Evolutionary conservation across 2,329 filamentous ascomycete species (phyloP).

Genomic region (Lizonia empirigonia): DNA sequence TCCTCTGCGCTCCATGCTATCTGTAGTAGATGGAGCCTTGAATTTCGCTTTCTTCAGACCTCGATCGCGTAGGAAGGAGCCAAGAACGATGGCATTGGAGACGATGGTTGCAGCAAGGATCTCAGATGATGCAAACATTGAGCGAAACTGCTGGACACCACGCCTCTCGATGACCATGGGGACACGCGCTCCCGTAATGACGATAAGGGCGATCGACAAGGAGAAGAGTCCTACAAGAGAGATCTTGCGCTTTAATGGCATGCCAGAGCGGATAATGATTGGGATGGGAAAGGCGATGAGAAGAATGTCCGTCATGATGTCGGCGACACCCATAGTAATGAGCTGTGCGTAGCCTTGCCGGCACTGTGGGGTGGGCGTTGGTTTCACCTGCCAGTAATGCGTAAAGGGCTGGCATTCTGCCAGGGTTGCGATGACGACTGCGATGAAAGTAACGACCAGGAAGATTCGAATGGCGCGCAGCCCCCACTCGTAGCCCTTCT

Average conservation of each 20-base stretch:
- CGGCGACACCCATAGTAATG: conserved; percentile 85
- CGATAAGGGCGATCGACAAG: conserved; percentile 79
- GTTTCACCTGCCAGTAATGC: conserved; percentile 64
- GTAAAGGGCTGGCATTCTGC: conserved; percentile 73
- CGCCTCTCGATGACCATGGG: conserved; percentile 72
- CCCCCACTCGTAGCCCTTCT: conserved; percentile 72
- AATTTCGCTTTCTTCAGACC: conserved; percentile 88
- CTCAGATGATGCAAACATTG: conserved; percentile 86
- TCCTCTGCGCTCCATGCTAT: conserved; percentile 61
- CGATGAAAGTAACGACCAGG: conserved; percentile 77
- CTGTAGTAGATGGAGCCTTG: conserved; percentile 60
- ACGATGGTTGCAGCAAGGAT: conserved; percentile 86
- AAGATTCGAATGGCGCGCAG: conserved; percentile 76
- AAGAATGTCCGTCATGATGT: conserved; percentile 86
- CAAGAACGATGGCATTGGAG: conserved; percentile 86
- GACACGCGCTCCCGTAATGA: conserved; percentile 80
- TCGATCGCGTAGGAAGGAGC: conserved; percentile 88
- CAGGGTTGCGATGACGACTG: conserved; percentile 79
- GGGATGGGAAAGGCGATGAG: conserved; percentile 89
- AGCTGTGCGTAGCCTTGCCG: conserved; percentile 87
- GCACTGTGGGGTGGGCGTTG: conserved; percentile 84
- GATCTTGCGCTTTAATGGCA: conserved; percentile 77
- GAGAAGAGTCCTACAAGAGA: conserved; percentile 83
- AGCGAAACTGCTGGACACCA: conserved; percentile 84
- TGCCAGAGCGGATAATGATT: conserved; percentile 79